phyloP scores from a whole-genome alignment of 805 yeast species.

The Saturnispora sanitii region DNA sequence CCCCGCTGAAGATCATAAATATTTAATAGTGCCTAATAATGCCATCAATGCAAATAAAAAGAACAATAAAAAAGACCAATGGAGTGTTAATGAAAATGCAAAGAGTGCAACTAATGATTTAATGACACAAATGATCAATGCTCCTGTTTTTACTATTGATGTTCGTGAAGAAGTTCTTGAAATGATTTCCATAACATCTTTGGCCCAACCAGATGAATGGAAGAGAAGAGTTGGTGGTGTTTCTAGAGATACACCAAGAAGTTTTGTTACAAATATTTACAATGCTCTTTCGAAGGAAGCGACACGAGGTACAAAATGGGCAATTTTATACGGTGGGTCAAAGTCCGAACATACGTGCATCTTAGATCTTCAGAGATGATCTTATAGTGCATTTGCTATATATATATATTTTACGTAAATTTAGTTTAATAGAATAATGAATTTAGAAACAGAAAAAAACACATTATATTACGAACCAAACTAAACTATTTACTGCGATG shows the following conservation, averaged over 20 bases:
- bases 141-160: slow-evolving; percentile 75
- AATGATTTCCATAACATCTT: slow-evolving; percentile 67
- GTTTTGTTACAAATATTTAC: slow-evolving; percentile 67
- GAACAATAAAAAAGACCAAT: slow-evolving; percentile 64
- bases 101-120: slow-evolving; percentile 47
- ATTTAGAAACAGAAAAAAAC: too few species aligned
- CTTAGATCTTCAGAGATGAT: slow-evolving; percentile 48
- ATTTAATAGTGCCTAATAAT: slow-evolving; percentile 62
- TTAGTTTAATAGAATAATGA: too few species aligned
- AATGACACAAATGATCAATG: slow-evolving; percentile 43
- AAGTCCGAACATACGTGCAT: slow-evolving; percentile 63
- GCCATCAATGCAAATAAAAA: slow-evolving; percentile 73
- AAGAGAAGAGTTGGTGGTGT: slow-evolving; percentile 74
- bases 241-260: slow-evolving; percentile 69
- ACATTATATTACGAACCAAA: too few species aligned
- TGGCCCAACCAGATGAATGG: slow-evolving; percentile 76
- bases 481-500: slow-evolving; percentile 3
- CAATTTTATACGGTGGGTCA: slow-evolving; percentile 69
- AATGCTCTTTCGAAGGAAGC: slow-evolving; percentile 67
- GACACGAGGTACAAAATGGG: slow-evolving; percentile 62
- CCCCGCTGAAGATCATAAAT: slow-evolving; percentile 35
- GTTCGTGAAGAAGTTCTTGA: slow-evolving; percentile 76
- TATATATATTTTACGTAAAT: not conserved
- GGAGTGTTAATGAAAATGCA: slow-evolving; percentile 68
- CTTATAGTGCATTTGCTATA: not conserved